Conservation (phyloP, 2,329 filamentous ascomycete species). For the Ophidiomyces ophidiicola region DNA sequence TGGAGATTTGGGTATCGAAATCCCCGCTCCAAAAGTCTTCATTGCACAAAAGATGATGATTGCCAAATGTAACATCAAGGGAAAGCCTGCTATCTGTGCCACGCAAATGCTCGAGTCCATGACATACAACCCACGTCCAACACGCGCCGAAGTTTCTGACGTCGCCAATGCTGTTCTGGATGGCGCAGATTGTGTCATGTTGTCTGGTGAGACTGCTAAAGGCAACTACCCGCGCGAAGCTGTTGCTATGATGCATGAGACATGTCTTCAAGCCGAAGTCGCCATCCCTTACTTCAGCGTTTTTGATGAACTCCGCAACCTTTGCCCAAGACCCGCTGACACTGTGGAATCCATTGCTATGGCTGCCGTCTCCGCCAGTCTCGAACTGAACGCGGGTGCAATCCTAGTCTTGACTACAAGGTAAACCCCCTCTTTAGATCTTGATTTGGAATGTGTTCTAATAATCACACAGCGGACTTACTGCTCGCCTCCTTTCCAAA, state of each 20-base stretch:
- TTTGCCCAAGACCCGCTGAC: slow-evolving; percentile 70
- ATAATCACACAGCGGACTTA: slow-evolving; percentile 54
- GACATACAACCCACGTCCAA: slow-evolving; percentile 99
- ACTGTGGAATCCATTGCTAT: slow-evolving; percentile 92
- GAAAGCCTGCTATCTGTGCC: slow-evolving; percentile 97
- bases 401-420: slow-evolving; percentile 93
- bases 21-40: slow-evolving; percentile 95
- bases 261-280: slow-evolving; percentile 91
- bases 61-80: slow-evolving; percentile 98
- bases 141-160: slow-evolving; percentile 94
- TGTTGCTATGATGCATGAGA: slow-evolving; percentile 96
- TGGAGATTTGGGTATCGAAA: slow-evolving; percentile 97
- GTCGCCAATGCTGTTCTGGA: slow-evolving; percentile 97
- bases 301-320: slow-evolving; percentile 84
- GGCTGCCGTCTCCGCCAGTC: slow-evolving; percentile 86
- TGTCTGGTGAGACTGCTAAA: slow-evolving; percentile 98
- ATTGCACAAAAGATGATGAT: slow-evolving; percentile 99
- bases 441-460: not conserved
- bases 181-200: slow-evolving; percentile 97
- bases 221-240: slow-evolving; percentile 86
- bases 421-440: slow-evolving; percentile 31
- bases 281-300: slow-evolving; percentile 93
- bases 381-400: slow-evolving; percentile 91
- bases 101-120: slow-evolving; percentile 99
- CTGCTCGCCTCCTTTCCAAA: slow-evolving; percentile 90